Evolutionary conservation across 2,329 filamentous ascomycete species (phyloP), one percentile per base, ranked within the genome.

Genomic region (Pseudofabraea citricarpa): DNA sequence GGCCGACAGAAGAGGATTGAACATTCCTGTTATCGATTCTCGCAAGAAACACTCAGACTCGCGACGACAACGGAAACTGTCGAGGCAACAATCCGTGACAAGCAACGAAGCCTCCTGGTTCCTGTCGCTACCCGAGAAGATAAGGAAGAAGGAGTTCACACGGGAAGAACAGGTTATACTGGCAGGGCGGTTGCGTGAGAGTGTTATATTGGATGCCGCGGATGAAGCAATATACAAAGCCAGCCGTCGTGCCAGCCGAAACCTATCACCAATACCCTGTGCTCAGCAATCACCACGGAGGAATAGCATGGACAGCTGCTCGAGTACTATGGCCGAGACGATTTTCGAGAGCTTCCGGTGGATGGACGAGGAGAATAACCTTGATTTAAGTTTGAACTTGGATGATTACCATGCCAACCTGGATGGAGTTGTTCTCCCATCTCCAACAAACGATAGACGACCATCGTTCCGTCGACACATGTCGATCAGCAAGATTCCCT

Each of bases 321-420:
- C 47, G 29, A 51, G 21, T 6, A 53, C 47, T 32, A 60, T 62
- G 47, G 49, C 54, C 21, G 55, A 55, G 26, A 48, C 53, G 4
- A 58, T 86, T 45, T 77, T 79, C 39, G 80, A 88, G 48, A 83
- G 74, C 57, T 85, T 89, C 52, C 74, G 81, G 38, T 88, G 85
- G 83, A 68, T 89, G 20, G 84, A 90, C 22, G 82, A 87, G 45
- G 81, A 87, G 41, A 76, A 83, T 15, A 77, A 85, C 41, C 67
- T 90, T 23, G 84, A 90, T 54, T 63, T 84, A 19, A 71, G 76
- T 35, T 71, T 90, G 27, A 74, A 73, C 27, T 65, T 89, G 23
- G 82, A 88, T 57, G 81, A 87, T 58, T 86, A 87, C 56, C 82
- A 86, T 56, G 69, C 75, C 36, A 82, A 82, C 53, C 65, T 81